Base-by-base conservation (phyloP, 2,329 filamentous ascomycete species). In the Calcarisporium arbuscula region DNA sequence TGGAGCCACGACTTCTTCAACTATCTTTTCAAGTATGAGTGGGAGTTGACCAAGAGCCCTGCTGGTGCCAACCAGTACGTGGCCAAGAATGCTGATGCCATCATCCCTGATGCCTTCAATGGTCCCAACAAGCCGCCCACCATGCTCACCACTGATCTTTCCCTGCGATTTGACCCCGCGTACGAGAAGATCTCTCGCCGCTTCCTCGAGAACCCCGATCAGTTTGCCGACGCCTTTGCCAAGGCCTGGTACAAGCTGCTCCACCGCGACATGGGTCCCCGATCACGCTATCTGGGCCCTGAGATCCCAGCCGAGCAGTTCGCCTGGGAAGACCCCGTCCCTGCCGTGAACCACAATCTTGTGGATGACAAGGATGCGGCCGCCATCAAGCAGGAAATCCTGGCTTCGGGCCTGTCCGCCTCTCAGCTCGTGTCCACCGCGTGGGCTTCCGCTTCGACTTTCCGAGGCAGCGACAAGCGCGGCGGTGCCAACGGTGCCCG, bases 231-330 rank as follows among this genome's bases (percentile, higher is more conserved):
- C 41, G 78, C 73, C 8, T 89, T 88, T 51, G 68, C 72, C 16
- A 74, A 76, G 32, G 84, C 84, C 11, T 89, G 84, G 84, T 89
- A 85, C 74, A 88, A 89, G 75, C 73, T 89, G 27, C 68, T 83
- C 21, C 84, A 89, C 65, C 82, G 84, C 64, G 84, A 88, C 56
- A 74, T 89, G 63, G 84, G 84, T 12, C 84, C 84, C 28, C 67
- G 74, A 35, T 55, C 70, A 17, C 81, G 80, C 53, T 88, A 83
- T 68, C 51, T 87, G 30, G 84, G 84, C 19, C 83, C 84, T 2
- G 84, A 89, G 60, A 67, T 85, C 14, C 82, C 84, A 30, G 64
- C 68, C 34, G 80, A 88, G 67, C 65, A 68, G 10, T 67, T 82
- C n/a, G 52, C 77, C 49, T 89, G 84, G 84, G 80, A 88, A 52